Percentiles rank a stretch among this genome's conserved stretches.
Conservation (phyloP, 1,139 yeast genomes). For the Zygoascus sp. region DNA sequence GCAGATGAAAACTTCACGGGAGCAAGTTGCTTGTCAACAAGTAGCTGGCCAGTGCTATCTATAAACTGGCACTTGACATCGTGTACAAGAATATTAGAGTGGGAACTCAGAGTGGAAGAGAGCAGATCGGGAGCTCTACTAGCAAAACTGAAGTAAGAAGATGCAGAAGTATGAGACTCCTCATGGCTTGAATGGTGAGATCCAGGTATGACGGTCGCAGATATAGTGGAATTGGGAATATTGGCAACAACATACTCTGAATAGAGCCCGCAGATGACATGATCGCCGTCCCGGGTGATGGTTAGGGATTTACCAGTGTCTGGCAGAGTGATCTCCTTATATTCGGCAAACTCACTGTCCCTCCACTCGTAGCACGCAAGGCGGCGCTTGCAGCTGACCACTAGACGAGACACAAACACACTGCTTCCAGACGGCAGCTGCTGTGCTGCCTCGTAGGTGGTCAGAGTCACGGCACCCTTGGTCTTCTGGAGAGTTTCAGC, state of each 20-base stretch:
- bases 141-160: constrained; percentile 19
- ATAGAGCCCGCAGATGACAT: constrained; percentile 33
- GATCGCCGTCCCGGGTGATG: constrained; percentile 24
- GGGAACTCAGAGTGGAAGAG: constrained; percentile 16
- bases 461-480: constrained; percentile 35
- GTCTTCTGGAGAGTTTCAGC: constrained; percentile 36
- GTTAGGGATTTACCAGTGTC: constrained; percentile 33
- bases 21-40: constrained; percentile 16
- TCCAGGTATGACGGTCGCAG: constrained; percentile 12
- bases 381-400: constrained; percentile 35
- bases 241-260: constrained; percentile 21
- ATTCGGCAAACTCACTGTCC: constrained; percentile 32
- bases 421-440: constrained; percentile 18
- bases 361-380: constrained; percentile 39
- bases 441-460: constrained; percentile 27
- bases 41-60: constrained; percentile 21
- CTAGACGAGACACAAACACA: constrained; percentile 32
- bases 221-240: constrained; percentile 6
- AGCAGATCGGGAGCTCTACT: constrained; percentile 22
- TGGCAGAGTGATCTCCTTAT: constrained; percentile 34
- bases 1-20: constrained; percentile 24
- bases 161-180: constrained; percentile 13
- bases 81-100: constrained; percentile 27
- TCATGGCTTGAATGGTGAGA: constrained; percentile 10
- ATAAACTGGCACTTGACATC: constrained; percentile 25